Conservation (phyloP, 345 rosid species). For the Eucalyptus virginea region DNA sequence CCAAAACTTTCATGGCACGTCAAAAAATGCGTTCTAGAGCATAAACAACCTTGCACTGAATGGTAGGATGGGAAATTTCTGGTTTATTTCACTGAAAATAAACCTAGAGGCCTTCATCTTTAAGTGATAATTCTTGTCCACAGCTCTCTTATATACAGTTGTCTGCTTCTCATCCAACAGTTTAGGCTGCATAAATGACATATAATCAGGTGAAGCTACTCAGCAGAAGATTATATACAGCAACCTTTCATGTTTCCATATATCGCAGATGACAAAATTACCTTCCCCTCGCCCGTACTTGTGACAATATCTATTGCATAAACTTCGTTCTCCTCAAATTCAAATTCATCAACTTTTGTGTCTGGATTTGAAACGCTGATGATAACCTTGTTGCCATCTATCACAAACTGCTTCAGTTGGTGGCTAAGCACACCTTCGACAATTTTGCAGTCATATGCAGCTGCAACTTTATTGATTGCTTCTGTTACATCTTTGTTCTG, state of each 20-base stretch:
- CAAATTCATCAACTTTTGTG: conserved; percentile 86
- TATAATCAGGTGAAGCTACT: background rate
- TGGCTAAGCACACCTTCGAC: conserved; percentile 98
- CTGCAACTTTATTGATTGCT: conserved; percentile 94
- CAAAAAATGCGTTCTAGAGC: background rate
- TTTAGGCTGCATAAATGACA: conserved; percentile 58
- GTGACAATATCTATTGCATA: conserved; percentile 82
- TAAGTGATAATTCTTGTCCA: conserved; percentile 71
- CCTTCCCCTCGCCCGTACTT: conserved; percentile 99
- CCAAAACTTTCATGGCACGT: background rate
- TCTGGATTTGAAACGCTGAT: conserved; percentile 68
- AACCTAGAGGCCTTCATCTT: conserved; percentile 99
- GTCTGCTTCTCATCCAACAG: conserved; percentile 95
- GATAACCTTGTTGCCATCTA: conserved; percentile 83
- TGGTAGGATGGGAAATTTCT: conserved; percentile 77
- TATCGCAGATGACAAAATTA: conserved; percentile 3
- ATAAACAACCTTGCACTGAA: conserved; percentile 68
- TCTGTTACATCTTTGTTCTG: conserved; percentile 97
- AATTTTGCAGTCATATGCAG: conserved; percentile 94
- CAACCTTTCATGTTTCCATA: background rate
- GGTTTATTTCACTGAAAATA: conserved; percentile 84
- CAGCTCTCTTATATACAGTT: conserved; percentile 87
- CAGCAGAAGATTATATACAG: background rate
- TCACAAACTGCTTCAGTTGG: conserved; percentile 80
- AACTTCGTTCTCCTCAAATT: conserved; percentile 95